A percentile compares a stretch with the other conserved stretches of the same genome.
Conservation (phyloP, 2,329 filamentous ascomycete species). For the Colletotrichum brevisporum region DNA sequence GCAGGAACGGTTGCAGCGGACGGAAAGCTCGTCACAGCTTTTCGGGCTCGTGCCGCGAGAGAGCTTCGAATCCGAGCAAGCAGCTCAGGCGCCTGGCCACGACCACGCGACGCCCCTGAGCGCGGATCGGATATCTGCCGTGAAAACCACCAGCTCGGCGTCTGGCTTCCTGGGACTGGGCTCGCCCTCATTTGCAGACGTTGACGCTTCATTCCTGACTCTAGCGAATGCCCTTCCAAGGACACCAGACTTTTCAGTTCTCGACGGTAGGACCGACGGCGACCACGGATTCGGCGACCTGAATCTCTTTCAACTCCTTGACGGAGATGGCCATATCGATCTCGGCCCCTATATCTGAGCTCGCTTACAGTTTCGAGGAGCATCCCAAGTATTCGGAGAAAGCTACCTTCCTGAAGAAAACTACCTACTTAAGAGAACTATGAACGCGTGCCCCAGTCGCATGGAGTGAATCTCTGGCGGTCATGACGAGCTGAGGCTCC, state of each 20-base stretch:
- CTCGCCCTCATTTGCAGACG: conserved; percentile 52
- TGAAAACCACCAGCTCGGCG: background rate
- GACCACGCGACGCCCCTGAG: conserved; percentile 20
- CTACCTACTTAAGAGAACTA: too few species aligned
- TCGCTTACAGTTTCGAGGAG: background rate
- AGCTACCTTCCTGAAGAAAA: too few species aligned
- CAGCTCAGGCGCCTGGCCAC: conserved; percentile 21
- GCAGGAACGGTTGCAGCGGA: conserved; percentile 61
- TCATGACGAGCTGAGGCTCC: too few species aligned
- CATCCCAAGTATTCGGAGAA: background rate
- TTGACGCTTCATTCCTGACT: conserved; percentile 56
- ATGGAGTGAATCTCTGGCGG: too few species aligned
- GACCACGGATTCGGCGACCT: conserved; percentile 60
- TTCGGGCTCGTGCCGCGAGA: conserved; percentile 63
- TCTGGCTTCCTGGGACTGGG: conserved; percentile 44
- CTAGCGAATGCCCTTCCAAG: conserved; percentile 54
- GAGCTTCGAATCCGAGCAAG: conserved; percentile 30
- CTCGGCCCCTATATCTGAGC: conserved; percentile 56
- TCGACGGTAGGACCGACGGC: conserved; percentile 54
- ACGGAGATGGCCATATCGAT: conserved; percentile 67
- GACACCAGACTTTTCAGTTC: conserved; percentile 58
- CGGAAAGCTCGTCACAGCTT: conserved; percentile 65
- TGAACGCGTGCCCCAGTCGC: too few species aligned
- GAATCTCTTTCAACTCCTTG: conserved; percentile 66
- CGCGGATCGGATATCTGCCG: background rate